Conservation (phyloP, 768 basidiomycete genomes). For the Pleurotus eryngii region DNA sequence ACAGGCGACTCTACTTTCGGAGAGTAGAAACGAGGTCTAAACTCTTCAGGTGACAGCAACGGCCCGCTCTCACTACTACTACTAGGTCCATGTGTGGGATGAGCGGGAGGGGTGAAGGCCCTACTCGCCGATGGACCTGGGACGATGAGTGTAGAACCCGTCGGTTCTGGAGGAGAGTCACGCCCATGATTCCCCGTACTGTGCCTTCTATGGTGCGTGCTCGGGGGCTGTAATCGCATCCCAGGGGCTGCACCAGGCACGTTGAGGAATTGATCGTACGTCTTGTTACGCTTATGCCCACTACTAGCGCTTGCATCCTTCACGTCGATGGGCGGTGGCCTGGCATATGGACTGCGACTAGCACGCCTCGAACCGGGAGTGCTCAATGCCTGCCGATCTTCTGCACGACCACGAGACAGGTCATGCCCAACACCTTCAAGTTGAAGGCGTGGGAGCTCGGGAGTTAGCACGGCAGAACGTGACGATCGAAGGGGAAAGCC, state of each 20-base stretch:
- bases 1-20: background rate
- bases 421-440: background rate
- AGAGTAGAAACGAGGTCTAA: background rate
- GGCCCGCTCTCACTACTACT: background rate
- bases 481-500: background rate
- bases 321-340: background rate
- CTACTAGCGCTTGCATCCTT: background rate
- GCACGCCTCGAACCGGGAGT: conserved; percentile 1
- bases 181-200: conserved; percentile 3
- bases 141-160: background rate
- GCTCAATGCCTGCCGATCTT: background rate
- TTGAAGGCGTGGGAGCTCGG: conserved; percentile 2
- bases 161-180: background rate
- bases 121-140: background rate
- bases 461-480: background rate
- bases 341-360: conserved; percentile 3
- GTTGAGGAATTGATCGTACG: conserved; percentile 5
- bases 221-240: background rate
- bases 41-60: background rate
- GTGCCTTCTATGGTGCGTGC: background rate
- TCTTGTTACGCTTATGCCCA: conserved; percentile 6
- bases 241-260: background rate
- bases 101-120: background rate
- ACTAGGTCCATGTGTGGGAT: background rate
- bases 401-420: background rate